Evolutionary conservation across 495 filamentous ascomycete genomes (phyloP), one percentile per base, ranked within the genome.

Genomic region (Daldinia childiae): DNA sequence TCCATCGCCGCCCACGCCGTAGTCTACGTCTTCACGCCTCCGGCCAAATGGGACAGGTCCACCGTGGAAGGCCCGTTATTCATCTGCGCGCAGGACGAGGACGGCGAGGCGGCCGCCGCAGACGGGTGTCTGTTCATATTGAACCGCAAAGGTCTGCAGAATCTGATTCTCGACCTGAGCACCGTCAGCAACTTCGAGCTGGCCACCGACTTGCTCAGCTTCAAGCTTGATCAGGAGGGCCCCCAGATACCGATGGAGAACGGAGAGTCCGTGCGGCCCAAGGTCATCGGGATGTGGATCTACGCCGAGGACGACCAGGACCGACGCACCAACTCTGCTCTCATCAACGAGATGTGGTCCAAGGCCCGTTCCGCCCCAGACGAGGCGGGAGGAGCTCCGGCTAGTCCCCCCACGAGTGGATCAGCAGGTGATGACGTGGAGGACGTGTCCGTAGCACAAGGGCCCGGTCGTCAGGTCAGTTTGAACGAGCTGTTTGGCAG

Each of bases 11-110:
- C 90, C 27, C 93, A 92, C 76, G 89, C 89, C 50, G 90, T 93
- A 8, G 85, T 97, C 59, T 97, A 97, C 82, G 82, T 83, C 72
- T 95, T 95, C 81, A 84, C 81, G 41, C 84, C 87, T 21, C 79
- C 82, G 3, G 79, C 85, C 4, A 79, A 83, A 62, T 97, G 94
- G 94, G 90, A 95, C 72, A 95, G 93, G 77, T 83, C 82, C 45
- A 89, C 87, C 39, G 82, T 92, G 15, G 93, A 96, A 78, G 94
- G 94, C 51, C 90, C 90, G 3, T 82, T 97, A 48, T 97, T 97
- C 80, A 85, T 96, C 39, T 94, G 90, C 82, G 83, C 89, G 60
- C 86, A 89, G 60, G 77, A 62, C 48, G 17, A 27, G 21, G 27
- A 36, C 26, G 19, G 9, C 8, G 50, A 38, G 3, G 58, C 63